Evolutionary conservation across 371 early-diverging fungal species (phyloP).

Genomic region (Mortierella sp.): DNA sequence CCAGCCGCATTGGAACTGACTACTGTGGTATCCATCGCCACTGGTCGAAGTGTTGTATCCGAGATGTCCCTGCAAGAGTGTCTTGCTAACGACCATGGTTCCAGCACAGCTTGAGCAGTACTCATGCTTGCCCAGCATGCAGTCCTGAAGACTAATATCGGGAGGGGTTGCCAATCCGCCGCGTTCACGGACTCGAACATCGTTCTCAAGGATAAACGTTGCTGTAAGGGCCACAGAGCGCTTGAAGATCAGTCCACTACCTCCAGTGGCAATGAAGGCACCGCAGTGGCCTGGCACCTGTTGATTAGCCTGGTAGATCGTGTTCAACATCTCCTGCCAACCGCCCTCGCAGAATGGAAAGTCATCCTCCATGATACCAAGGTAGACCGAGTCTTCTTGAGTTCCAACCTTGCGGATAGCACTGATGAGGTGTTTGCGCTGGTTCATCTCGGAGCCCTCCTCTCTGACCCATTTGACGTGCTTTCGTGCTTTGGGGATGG

Average conservation of each 20-base stretch:
- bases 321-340: slow-evolving; percentile 66
- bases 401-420: slow-evolving; percentile 59
- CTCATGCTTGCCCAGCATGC: slow-evolving; percentile 60
- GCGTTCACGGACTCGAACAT: slow-evolving; percentile 20
- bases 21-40: slow-evolving; percentile 62
- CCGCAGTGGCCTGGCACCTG: slow-evolving; percentile 64
- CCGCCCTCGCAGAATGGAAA: slow-evolving; percentile 66
- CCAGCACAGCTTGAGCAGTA: slow-evolving; percentile 56
- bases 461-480: slow-evolving; percentile 67
- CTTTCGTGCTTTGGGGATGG: slow-evolving; percentile 60
- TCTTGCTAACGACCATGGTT: slow-evolving; percentile 62
- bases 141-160: slow-evolving; percentile 68
- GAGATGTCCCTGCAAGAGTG: slow-evolving; percentile 67
- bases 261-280: slow-evolving; percentile 72
- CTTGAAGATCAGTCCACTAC: slow-evolving; percentile 67
- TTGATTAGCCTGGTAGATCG: slow-evolving; percentile 61
- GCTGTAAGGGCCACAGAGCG: slow-evolving; percentile 57
- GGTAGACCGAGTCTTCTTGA: slow-evolving; percentile 56
- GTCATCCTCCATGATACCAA: slow-evolving; percentile 69
- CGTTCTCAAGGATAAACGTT: slow-evolving; percentile 53
- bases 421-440: slow-evolving; percentile 65
- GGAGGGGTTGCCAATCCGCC: slow-evolving; percentile 52
- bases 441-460: slow-evolving; percentile 61
- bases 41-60: slow-evolving; percentile 73
- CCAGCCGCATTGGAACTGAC: slow-evolving; percentile 75